Conservation (phyloP, 192 early-diverging fungal species). For the Funneliformis mosseae region DNA sequence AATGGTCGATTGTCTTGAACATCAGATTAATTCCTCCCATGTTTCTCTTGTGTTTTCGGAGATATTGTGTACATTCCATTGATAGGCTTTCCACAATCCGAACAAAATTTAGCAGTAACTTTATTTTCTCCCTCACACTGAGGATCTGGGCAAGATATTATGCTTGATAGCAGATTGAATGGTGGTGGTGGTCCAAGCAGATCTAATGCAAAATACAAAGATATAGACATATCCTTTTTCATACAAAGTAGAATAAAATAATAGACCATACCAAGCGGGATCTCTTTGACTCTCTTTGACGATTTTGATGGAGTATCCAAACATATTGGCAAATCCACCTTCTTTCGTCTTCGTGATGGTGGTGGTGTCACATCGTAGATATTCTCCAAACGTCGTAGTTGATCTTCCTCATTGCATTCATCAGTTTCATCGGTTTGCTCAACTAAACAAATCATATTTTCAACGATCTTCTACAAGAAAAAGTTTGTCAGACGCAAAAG, state of each 20-base stretch:
- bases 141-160: too few species aligned
- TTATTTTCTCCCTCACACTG: too few species aligned
- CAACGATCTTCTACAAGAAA: conserved; percentile 27
- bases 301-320: conserved; percentile 9
- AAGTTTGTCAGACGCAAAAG: conserved; percentile 13
- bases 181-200: conserved; percentile 10
- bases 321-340: conserved; percentile 13
- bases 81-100: too few species aligned
- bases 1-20: background rate
- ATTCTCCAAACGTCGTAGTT: conserved; percentile 24
- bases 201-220: conserved; percentile 26
- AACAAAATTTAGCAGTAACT: too few species aligned
- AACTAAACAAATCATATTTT: conserved; percentile 30
- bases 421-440: conserved; percentile 23
- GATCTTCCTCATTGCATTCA: conserved; percentile 10
- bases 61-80: too few species aligned
- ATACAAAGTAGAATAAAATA: background rate
- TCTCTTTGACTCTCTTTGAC: background rate
- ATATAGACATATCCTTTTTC: background rate
- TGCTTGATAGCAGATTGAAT: conserved; percentile 10
- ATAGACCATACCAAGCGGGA: background rate
- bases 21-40: conserved; percentile 6
- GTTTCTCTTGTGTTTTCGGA: too few species aligned
- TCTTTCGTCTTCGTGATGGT: conserved; percentile 10
- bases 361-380: conserved; percentile 25